Evolutionary conservation across 208 protist species (phyloP).

Genomic region (Leishmania arabica): DNA sequence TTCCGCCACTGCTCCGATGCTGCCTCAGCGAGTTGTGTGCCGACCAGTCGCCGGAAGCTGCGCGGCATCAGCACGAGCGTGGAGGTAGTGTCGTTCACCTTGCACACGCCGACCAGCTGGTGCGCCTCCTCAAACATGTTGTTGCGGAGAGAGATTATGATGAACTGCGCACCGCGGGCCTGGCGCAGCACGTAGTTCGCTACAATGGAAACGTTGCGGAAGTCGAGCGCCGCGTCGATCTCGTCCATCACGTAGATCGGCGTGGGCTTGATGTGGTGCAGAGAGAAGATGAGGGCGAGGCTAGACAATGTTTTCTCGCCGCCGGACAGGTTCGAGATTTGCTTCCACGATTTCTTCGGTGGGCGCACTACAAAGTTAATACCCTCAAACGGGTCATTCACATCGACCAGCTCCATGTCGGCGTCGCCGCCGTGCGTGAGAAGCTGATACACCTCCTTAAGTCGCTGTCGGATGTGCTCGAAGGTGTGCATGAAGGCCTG

Average conservation of each 20-base stretch:
- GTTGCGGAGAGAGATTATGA: conserved; percentile 99
- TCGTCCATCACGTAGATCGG: conserved; percentile 99
- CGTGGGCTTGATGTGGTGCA: conserved; percentile 99
- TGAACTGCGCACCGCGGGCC: conserved; percentile 99
- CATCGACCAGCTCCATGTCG: conserved; percentile 99
- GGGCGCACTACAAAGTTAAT: conserved; percentile 98
- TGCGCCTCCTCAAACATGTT: conserved; percentile 99
- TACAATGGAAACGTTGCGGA: conserved; percentile 99
- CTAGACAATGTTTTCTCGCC: conserved; percentile 99
- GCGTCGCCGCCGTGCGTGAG: conserved; percentile 99
- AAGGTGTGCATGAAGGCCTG: conserved; percentile 99
- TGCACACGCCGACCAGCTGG: conserved; percentile 99
- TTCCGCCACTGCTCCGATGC: conserved; percentile 12
- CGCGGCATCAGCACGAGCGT: conserved; percentile 97
- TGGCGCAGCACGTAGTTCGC: conserved; percentile 98
- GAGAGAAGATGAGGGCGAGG: conserved; percentile 99
- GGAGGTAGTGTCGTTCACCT: conserved; percentile 98
- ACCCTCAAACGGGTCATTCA: conserved; percentile 98
- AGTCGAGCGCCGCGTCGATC: conserved; percentile 99
- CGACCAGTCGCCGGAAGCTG: conserved; percentile 56
- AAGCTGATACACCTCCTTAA: conserved; percentile 99
- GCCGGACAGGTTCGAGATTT: conserved; percentile 99
- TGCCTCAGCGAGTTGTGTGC: conserved; percentile 11
- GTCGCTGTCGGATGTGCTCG: conserved; percentile 95
- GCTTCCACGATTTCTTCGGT: conserved; percentile 99